Evolutionary conservation across 2,329 filamentous ascomycete species (phyloP).

Genomic region (Coniella lustricola): DNA sequence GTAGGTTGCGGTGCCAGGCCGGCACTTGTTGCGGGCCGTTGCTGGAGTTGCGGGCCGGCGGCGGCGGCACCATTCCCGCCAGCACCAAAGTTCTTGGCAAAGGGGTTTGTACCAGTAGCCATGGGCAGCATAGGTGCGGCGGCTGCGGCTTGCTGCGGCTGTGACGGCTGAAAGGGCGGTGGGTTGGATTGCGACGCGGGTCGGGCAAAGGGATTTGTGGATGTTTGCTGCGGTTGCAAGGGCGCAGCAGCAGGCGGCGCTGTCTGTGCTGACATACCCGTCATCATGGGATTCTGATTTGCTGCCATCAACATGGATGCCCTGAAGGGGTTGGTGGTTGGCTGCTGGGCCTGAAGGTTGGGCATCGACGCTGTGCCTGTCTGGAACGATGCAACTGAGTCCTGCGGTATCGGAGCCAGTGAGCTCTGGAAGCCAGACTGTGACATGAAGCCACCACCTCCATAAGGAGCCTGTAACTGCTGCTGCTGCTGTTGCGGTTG

Average conservation of each 20-base stretch:
- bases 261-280: constrained; percentile 33
- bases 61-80: neutral
- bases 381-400: constrained; percentile 46
- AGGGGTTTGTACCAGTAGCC: constrained; percentile 53
- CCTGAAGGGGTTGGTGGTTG: constrained; percentile 86
- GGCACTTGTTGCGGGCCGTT: constrained; percentile 37
- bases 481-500: constrained; percentile 24
- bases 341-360: constrained; percentile 42
- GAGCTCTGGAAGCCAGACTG: constrained; percentile 49
- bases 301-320: constrained; percentile 70
- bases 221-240: constrained; percentile 43
- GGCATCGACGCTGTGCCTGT: constrained; percentile 33
- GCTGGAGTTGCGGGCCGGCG: constrained; percentile 27
- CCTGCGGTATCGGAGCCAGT: constrained; percentile 52
- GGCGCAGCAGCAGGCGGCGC: constrained; percentile 35
- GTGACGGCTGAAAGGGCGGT: constrained; percentile 36
- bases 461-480: constrained; percentile 36
- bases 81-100: constrained; percentile 40
- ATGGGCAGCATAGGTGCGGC: constrained; percentile 39
- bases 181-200: constrained; percentile 36
- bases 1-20: constrained; percentile 68
- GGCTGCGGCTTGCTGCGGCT: constrained; percentile 21
- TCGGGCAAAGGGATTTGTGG: constrained; percentile 85
- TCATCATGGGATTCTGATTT: constrained; percentile 33
- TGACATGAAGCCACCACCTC: constrained; percentile 70